phyloP scores from a whole-genome alignment of 345 rosid species.

The Pseudoturritis turrita region DNA sequence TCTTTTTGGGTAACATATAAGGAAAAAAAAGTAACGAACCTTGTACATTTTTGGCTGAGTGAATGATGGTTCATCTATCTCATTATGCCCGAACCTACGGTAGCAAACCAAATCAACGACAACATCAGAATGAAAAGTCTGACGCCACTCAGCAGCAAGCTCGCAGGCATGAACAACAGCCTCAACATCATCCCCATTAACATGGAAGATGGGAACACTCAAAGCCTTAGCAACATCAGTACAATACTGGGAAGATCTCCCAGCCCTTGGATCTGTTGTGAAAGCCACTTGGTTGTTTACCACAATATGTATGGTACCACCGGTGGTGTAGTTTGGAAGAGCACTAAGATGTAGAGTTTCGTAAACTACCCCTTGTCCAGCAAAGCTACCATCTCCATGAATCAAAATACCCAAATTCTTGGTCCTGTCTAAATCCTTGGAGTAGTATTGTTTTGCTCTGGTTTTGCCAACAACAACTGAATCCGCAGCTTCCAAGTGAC shows the following conservation, averaged over 20 bases:
- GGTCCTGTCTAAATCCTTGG: constrained; percentile 66
- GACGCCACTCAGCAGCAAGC: constrained; percentile 94
- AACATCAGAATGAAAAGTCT: constrained; percentile 75
- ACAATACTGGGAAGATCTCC: constrained; percentile 85
- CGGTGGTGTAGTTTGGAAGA: constrained; percentile 75
- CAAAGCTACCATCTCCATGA: constrained; percentile 93
- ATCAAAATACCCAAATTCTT: constrained; percentile 74
- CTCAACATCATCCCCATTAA: constrained; percentile 75
- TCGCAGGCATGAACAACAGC: constrained; percentile 78
- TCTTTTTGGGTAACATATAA: background rate
- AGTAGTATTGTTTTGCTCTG: constrained; percentile 79
- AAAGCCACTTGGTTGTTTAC: constrained; percentile 93
- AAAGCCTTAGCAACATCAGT: constrained; percentile 90
- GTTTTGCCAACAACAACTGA: constrained; percentile 85
- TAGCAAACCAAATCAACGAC: constrained; percentile 79
- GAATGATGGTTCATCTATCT: constrained; percentile 83
- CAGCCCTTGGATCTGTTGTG: constrained; percentile 74
- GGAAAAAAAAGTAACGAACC: constrained; percentile 35
- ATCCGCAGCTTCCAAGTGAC: constrained; percentile 90
- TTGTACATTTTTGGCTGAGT: constrained; percentile 82
- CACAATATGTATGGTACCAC: constrained; percentile 83
- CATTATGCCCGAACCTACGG: constrained; percentile 79
- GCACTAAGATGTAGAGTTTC: constrained; percentile 89
- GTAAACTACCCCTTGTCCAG: constrained; percentile 88
- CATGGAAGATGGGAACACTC: constrained; percentile 83